Base-by-base conservation (phyloP, 495 filamentous ascomycete species). In the Tuber indicum region DNA sequence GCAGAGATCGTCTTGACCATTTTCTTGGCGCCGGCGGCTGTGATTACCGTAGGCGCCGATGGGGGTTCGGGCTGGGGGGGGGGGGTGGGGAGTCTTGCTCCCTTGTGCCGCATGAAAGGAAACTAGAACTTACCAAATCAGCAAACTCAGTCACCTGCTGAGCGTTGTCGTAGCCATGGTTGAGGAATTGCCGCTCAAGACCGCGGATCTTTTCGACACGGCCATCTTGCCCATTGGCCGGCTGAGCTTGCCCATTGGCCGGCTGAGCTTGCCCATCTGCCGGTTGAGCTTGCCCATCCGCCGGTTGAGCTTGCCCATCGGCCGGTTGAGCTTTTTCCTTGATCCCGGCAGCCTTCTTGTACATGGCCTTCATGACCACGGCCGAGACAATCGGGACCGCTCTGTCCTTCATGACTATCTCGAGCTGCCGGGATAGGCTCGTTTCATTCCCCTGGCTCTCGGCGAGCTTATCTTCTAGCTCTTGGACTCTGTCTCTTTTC, bases 371-470 rank as follows among this genome's bases (percentile, higher is more conserved):
- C 52, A 58, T 58, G 7, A 58, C 9, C 52, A 58, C 52, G 9
- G 52, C 52, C 0, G 52, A 23, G 23, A 26, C 9, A 26, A 58
- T 58, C 7, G 23, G 52, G 7, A 26, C 21, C 52, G 26, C 0
- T 3, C 8, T 58, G 7, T 9, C 8, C 23, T 58, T 58, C 52
- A 58, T 58, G 23, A 26, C n/a, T 9, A 23, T 58, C 23, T 58
- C 52, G 3, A 58, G n/a, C 23, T 58, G 0, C 52, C 26, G 1
- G 23, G 52, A 58, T 26, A 58, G 26, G 9, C 1, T 14, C 52
- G 26, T n/a, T 23, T 3, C 0, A 4, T 23, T 3, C 0, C 26
- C 4, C 0, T 58, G 0, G 52, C 0, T 8, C 1, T 23, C 10
- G 1, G 23, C 3, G 32, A 32, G n/a, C 52, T 0, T 14, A 14